Evolutionary conservation across 2,329 filamentous ascomycete genomes (phyloP), one percentile per base, ranked within the genome.

Genomic region (Alternaria hordeiaustralica): DNA sequence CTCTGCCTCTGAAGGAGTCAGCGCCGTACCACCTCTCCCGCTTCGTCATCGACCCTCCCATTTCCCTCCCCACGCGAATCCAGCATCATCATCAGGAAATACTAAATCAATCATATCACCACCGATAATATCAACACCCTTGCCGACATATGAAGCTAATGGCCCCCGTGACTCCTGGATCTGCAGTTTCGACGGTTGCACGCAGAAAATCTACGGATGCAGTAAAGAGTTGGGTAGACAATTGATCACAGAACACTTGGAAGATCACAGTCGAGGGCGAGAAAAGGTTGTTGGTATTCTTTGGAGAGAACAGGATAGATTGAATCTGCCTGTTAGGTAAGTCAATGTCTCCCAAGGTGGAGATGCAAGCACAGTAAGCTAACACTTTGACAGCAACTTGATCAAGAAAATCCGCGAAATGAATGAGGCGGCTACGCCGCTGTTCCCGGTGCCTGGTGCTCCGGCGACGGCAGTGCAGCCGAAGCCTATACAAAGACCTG

Each of bases 111-210:
- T 41, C 9, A 50, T 74, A 8, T 44, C 68, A 6, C 65, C 72
- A 9, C 64, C 72, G 4, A 59, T 79, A 2, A 61, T 79, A 26
- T 75, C 76, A 1, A 77, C 75, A 6, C 74, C 78, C 0, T 63
- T 79, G 9, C 78, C 78, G 12, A 76, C 77, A 7, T 77, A 76
- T 61, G 66, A 73, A 43, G 56, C 81, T 3, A 80, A 84, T 33
- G 89, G 87, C 0, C 86, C 88, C 0, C 84, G 88, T 62, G 86
- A 89, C 57, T 88, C 88, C 0, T 93, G 90, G 90, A 82, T 81
- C 1, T 93, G 91, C 71, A 85, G 86, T 5, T 84, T 90, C 64
- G 86, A 88, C 11, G 88, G 86, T 23, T 93, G 91, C 71, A 81
- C 81, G 41, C 89, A 89, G 69, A 84, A 89, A 44, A 87, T 92